Base-by-base conservation (phyloP, 2,329 filamentous ascomycete species). In the Ophiocordyceps sinensis region DNA sequence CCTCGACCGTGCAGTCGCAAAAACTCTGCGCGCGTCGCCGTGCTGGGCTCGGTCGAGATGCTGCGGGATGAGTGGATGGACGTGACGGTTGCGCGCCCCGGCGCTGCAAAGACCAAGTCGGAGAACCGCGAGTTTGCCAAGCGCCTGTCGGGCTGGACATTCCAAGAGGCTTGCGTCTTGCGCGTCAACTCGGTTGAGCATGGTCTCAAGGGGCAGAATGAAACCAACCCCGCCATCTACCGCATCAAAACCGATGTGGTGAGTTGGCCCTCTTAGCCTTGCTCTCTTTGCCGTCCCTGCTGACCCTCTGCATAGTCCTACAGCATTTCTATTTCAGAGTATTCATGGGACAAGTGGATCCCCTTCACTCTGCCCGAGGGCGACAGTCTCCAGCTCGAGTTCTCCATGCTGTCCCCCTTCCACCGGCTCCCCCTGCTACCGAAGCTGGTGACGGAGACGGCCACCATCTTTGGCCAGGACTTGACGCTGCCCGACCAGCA, bases 361-460 rank as follows among this genome's bases (percentile, higher is more conserved):
- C 83, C 88, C 37, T 95, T 87, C 64, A 68, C 67, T 34, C 68
- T 83, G 17, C 79, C 85, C 19, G 56, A 70, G 9, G 70, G 65
- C 46, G 91, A 98, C 58, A 71, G 69, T 26, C 58, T 98, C 29
- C 91, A 98, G 63, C 84, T 98, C 46, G 91, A 98, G 63, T 95
- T 96, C 70, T 88, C 80, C 67, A 98, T 96, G 91, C 82, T 98
- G 37, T 95, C 89, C 2, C 89, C 91, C 43, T 96, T 95, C 77
- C 82, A 95, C 67, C 88, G 91, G 35, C 73, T 96, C 29, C 70
- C 78, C 44, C 78, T 98, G 28, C 53, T 66, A 9, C 73, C 76
- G 13, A 60, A 68, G 10, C 61, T 64, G 28, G 69, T 68, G 23
- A 81, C 78, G 2, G 62, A 70, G 41, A 79, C 85, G 52, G 77